Evolutionary conservation across 2,329 filamentous ascomycete genomes (phyloP), one percentile per base, ranked within the genome.

Genomic region (Monilinia fructigena): DNA sequence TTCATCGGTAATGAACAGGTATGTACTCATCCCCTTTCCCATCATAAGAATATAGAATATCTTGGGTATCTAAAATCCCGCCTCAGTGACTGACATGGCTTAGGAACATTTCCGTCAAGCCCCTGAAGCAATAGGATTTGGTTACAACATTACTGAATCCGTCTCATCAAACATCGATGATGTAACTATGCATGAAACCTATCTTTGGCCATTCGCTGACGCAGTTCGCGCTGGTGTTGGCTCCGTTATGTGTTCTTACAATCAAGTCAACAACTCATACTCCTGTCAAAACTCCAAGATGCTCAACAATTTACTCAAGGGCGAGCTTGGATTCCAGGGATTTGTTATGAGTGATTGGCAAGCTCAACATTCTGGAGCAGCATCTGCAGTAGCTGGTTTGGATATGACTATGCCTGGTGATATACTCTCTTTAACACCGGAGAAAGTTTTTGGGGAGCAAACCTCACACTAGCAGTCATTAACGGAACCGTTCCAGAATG

Each of bases 351-450:
- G 84, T n/a, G 91, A 96, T 76, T 95, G 91, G 89, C 81, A 85
- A 70, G 91, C 89, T 60, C 63, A 65, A 45, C 63, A 65, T 18
- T 53, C 35, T 23, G 63, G 63, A 53, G 63, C 55, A 12, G 45
- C 55, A n/a, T 60, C 55, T 5, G 63, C 63, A 7, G 55, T 53
- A 35, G 63, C 63, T 47, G 63, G 63, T 53, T 45, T 65, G 31
- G 92, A 96, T 76, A 93, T 95, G 90, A 84, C 84, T n/a, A 95
- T 95, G 92, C 90, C 90, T 0, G 91, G 92, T 65, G 94, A 97
- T 75, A 97, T 75, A 90, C 90, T 1, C 70, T 79, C 26, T 96
- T 97, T 79, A 86, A 90, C 77, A 86, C 84, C 4, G 90, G 90
- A 8, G 77, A 79, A 61, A 73, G 68, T 59, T 77, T 60, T 81